Evolutionary conservation across 176 grass and related monocot species (phyloP).

Genomic region (Alopecurus myosuroides): DNA sequence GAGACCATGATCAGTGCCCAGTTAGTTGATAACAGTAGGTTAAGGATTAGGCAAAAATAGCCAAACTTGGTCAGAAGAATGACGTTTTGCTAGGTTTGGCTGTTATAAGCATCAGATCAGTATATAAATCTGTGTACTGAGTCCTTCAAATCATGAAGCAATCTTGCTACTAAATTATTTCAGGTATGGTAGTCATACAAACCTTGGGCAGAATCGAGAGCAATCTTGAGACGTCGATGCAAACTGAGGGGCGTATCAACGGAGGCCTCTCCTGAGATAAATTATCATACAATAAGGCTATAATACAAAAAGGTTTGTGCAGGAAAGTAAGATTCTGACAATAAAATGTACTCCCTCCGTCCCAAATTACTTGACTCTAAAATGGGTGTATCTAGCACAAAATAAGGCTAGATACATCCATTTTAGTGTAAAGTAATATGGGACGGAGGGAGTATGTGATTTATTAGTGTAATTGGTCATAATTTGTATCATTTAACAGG

Average conservation of each 20-base stretch:
- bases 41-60: neutral
- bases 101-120: neutral
- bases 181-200: neutral
- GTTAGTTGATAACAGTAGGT: neutral
- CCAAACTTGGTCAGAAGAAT: neutral
- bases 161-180: neutral
- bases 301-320: neutral
- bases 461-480: neutral
- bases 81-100: neutral
- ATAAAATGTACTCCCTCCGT: too few relatives aligned
- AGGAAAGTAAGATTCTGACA: neutral
- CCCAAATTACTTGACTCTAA: too few relatives aligned
- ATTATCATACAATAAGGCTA: neutral
- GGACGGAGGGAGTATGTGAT: too few relatives aligned
- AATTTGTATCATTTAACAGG: neutral
- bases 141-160: neutral
- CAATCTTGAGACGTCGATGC: slow-evolving; percentile 51
- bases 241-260: slow-evolving; percentile 31
- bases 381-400: too few relatives aligned
- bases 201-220: slow-evolving; percentile 49
- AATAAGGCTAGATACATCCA: too few relatives aligned
- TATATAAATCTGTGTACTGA: neutral
- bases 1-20: neutral
- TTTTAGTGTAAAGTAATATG: too few relatives aligned
- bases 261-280: slow-evolving; percentile 12